These are phyloP conservation scores for Protea cynaroides DNA, from an alignment of 164 flowering plant species.

Conservation along the genomic window DNA sequence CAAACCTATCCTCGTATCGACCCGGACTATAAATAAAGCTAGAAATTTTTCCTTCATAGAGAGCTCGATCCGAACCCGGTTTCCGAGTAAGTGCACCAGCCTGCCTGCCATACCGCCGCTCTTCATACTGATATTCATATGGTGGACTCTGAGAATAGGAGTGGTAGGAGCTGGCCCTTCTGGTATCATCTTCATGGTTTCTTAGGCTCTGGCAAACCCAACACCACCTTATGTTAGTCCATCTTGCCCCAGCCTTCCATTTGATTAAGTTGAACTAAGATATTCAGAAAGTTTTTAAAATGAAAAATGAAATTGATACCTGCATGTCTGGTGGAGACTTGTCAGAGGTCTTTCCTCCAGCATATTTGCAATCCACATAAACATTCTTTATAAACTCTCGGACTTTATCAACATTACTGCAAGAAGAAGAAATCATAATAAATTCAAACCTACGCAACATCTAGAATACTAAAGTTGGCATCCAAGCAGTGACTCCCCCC, in stretches of 20 bases:
- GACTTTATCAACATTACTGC: conserved; percentile 71
- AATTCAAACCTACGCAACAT: not conserved
- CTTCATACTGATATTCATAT: conserved; percentile 95
- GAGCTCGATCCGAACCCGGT: conserved; percentile 86
- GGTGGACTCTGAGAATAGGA: conserved; percentile 99
- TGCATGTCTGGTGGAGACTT: conserved; percentile 76
- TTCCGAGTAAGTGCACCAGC: conserved; percentile 57
- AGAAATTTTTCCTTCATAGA: conserved; percentile 60
- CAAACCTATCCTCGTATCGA: conserved; percentile 64
- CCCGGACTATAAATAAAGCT: conserved; percentile 75
- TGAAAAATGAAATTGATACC: conserved; percentile 26
- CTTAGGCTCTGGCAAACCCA: conserved; percentile 32
- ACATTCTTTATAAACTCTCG: conserved; percentile 78
- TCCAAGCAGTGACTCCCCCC: too few species aligned
- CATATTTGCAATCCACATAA: conserved; percentile 66
- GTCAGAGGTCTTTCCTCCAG: conserved; percentile 51
- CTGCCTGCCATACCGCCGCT: conserved; percentile 75
- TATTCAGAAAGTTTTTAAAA: conserved; percentile 4
- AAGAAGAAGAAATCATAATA: conserved; percentile 13
- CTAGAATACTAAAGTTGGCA: not conserved
- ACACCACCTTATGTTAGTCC: conserved; percentile 11
- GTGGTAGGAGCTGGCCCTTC: conserved; percentile 97
- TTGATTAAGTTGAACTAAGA: not conserved
- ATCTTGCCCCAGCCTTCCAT: not conserved
- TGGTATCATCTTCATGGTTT: conserved; percentile 54